Conservation (phyloP, 179 eudicot genomes). For the Beta macrorhiza region DNA sequence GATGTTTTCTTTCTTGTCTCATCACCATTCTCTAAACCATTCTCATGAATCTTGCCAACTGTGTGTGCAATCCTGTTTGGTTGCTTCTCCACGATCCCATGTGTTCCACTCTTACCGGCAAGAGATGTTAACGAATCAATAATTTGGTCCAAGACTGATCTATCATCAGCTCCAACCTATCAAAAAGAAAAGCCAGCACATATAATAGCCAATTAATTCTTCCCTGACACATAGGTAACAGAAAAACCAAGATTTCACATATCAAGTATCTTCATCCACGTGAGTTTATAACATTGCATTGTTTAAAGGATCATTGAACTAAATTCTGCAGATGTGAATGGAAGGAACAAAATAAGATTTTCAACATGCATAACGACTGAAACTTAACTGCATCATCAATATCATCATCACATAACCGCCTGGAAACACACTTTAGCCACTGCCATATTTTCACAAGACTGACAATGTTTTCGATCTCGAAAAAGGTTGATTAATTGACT, state of each 20-base stretch:
- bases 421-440: too few relatives aligned
- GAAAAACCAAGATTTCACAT: background rate
- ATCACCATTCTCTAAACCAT: constrained; percentile 28
- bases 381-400: too few relatives aligned
- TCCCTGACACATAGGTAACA: background rate
- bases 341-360: too few relatives aligned
- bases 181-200: background rate
- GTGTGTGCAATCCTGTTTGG: constrained; percentile 50
- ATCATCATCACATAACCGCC: too few relatives aligned
- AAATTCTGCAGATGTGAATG: too few relatives aligned
- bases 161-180: constrained; percentile 90
- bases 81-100: constrained; percentile 36
- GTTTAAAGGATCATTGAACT: too few relatives aligned
- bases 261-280: too few relatives aligned
- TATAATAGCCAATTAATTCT: background rate
- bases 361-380: too few relatives aligned
- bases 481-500: background rate
- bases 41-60: constrained; percentile 53
- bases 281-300: too few relatives aligned
- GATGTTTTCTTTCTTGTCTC: constrained; percentile 38
- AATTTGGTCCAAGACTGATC: constrained; percentile 60
- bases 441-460: background rate
- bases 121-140: constrained; percentile 71
- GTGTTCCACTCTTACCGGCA: constrained; percentile 47
- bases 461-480: background rate